Conservation (phyloP, 768 basidiomycete genomes). For the Amanita exitialis region DNA sequence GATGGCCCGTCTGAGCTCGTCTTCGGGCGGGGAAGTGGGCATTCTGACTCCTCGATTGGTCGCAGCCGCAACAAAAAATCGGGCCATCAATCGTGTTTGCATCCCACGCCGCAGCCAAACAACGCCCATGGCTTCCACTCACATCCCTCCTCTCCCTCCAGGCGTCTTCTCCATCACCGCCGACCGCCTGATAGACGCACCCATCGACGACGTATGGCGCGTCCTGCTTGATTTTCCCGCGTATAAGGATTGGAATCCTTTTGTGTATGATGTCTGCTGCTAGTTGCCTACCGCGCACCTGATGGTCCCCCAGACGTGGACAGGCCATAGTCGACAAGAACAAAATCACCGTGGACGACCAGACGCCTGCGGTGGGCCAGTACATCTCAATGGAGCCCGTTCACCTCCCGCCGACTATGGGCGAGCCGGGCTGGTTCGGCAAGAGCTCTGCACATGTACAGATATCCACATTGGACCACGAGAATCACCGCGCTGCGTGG, state of each 20-base stretch:
- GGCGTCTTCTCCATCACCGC: slow-evolving; percentile 28
- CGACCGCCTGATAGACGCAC: slow-evolving; percentile 36
- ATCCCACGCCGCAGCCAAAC: background rate
- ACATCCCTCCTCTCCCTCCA: slow-evolving; percentile 16
- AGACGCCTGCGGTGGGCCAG: slow-evolving; percentile 9
- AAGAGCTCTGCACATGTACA: slow-evolving; percentile 19
- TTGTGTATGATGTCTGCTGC: background rate
- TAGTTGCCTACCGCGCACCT: background rate
- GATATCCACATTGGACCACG: slow-evolving; percentile 19
- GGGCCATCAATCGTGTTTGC: slow-evolving; percentile 1
- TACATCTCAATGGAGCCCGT: slow-evolving; percentile 21
- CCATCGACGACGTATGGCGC: slow-evolving; percentile 37
- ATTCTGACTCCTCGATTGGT: background rate
- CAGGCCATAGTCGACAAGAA: background rate
- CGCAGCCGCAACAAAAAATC: background rate
- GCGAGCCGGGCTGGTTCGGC: slow-evolving; percentile 14
- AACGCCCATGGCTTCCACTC: slow-evolving; percentile 9
- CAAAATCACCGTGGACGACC: background rate
- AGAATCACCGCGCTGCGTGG: slow-evolving; percentile 18
- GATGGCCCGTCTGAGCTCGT: slow-evolving; percentile 48
- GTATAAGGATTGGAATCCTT: slow-evolving; percentile 32
- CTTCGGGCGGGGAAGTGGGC: slow-evolving; percentile 43
- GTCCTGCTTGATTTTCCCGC: slow-evolving; percentile 38
- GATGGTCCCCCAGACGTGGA: slow-evolving; percentile 1
- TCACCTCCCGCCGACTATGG: slow-evolving; percentile 19